phyloP scores from a whole-genome alignment of 176 grass and related monocot genomes.

The Oryza australiensis region DNA sequence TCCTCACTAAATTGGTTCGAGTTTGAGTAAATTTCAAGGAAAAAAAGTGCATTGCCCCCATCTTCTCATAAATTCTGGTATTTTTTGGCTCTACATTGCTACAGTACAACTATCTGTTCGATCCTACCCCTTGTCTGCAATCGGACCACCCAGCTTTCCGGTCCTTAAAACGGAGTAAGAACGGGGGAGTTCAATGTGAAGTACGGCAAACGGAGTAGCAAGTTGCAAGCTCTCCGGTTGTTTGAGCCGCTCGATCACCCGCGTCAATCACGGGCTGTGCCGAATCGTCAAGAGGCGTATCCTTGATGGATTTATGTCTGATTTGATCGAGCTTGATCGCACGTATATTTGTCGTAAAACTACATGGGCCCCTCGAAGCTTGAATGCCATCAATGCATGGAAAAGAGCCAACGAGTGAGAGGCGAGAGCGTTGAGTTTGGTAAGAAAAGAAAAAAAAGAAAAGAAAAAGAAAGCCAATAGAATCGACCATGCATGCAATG shows the following conservation, averaged over 20 bases:
- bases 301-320: not conserved
- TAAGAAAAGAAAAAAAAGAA: not conserved
- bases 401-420: not conserved
- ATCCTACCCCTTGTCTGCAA: not conserved
- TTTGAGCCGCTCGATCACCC: not conserved
- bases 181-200: not conserved
- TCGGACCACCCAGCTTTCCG: not conserved
- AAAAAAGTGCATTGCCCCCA: too few relatives aligned
- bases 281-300: not conserved
- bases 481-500: not conserved
- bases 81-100: too few relatives aligned
- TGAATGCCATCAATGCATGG: constrained; percentile 3
- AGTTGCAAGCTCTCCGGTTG: not conserved
- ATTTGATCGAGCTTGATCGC: not conserved
- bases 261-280: not conserved
- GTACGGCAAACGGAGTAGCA: not conserved
- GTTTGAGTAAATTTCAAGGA: too few relatives aligned
- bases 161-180: not conserved
- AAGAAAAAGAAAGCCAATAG: not conserved
- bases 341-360: not conserved
- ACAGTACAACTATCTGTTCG: not conserved
- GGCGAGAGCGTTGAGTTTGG: not conserved
- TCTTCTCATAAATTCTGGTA: too few relatives aligned
- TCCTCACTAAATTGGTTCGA: not conserved
- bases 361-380: not conserved